These are phyloP conservation scores for Haplosporangium sp. DNA, from an alignment of 371 early-diverging fungal genomes.

Conservation along the genomic window DNA sequence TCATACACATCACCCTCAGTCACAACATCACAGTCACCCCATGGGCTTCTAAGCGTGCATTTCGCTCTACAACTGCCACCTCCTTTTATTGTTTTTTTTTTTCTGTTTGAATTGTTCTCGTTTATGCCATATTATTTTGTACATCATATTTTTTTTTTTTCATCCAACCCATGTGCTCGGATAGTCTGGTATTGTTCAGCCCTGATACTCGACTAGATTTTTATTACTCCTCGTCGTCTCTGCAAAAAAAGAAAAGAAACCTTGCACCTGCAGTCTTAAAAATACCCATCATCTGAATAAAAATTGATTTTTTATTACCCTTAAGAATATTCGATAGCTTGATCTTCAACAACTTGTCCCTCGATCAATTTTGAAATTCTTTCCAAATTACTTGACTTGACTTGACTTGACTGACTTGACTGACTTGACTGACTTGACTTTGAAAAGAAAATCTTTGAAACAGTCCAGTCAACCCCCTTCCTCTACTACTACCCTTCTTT, in stretches of 20 bases:
- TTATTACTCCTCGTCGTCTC: background rate
- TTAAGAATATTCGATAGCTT: background rate
- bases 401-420: too few species aligned
- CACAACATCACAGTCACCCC: constrained; percentile 23
- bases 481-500: background rate
- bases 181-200: constrained; percentile 3
- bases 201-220: constrained; percentile 1
- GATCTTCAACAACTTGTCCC: too few species aligned
- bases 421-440: too few species aligned
- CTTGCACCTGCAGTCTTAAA: background rate
- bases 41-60: constrained; percentile 42
- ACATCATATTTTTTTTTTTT: background rate
- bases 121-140: constrained; percentile 6
- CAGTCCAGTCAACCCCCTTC: background rate
- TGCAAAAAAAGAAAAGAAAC: background rate
- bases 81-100: background rate
- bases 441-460: too few species aligned
- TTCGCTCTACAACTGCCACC: background rate
- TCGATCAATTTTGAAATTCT: too few species aligned
- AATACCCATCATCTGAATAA: background rate
- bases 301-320: background rate
- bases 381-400: too few species aligned
- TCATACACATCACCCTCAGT: constrained; percentile 16
- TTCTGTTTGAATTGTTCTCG: background rate
- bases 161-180: background rate